Conservation (phyloP, 805 yeast species). For the Ogataea pignaliae region DNA sequence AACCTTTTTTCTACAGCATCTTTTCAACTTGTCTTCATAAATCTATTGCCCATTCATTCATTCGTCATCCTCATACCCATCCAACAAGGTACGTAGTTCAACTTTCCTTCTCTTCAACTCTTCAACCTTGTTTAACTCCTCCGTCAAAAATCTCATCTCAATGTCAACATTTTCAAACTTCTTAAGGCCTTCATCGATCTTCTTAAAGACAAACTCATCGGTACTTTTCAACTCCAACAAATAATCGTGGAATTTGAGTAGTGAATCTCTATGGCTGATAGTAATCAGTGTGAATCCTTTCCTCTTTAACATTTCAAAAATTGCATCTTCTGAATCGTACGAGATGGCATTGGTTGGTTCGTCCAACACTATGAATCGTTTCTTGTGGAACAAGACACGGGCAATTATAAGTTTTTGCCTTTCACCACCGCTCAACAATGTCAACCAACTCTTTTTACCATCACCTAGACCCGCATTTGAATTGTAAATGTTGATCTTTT, state of each 20-base stretch:
- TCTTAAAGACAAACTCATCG: slow-evolving; percentile 46
- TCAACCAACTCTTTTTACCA: slow-evolving; percentile 57
- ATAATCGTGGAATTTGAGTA: slow-evolving; percentile 80
- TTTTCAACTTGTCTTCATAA: no score
- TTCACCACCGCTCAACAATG: slow-evolving; percentile 94
- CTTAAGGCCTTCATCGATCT: slow-evolving; percentile 25
- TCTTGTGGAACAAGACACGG: slow-evolving; percentile 72
- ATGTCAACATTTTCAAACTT: slow-evolving; percentile 62
- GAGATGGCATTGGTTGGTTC: slow-evolving; percentile 94
- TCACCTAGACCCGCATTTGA: slow-evolving; percentile 23
- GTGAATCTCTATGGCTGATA: slow-evolving; percentile 75
- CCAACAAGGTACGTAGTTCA: slow-evolving; percentile 50
- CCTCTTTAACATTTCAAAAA: slow-evolving; percentile 69
- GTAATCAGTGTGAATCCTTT: slow-evolving; percentile 76
- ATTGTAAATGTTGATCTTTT: slow-evolving; percentile 21
- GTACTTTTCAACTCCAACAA: slow-evolving; percentile 63
- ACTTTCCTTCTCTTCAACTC: slow-evolving; percentile 55
- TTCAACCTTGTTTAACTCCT: slow-evolving; percentile 54
- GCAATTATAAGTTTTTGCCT: slow-evolving; percentile 89
- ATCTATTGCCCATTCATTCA: no score
- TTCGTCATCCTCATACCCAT: slow-evolving; percentile 40
- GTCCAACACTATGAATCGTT: slow-evolving; percentile 78
- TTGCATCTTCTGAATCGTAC: slow-evolving; percentile 81
- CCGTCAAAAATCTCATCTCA: slow-evolving; percentile 65
- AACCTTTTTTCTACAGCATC: no score